Evolutionary conservation across 116 monocot species (phyloP), one percentile per base, ranked within the genome.

Genomic region (Papilionanthe hybrid): DNA sequence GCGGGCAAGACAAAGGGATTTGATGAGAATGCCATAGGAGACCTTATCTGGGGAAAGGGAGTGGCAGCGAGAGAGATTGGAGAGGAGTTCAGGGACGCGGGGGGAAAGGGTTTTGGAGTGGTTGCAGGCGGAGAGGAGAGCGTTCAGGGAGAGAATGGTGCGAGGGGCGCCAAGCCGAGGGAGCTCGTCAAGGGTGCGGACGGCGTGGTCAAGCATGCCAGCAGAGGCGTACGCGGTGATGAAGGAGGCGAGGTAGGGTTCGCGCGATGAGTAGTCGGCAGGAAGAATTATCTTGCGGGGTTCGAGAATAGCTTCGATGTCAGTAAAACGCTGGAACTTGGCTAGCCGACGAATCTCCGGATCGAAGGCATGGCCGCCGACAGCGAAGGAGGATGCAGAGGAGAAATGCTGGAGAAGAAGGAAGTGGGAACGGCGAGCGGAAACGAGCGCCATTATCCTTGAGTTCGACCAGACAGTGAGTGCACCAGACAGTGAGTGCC

Each of bases 21-120:
- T 92, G 82, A 85, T 79, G 25, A 89, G 85, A 48, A 92, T 84
- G 50, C 73, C 75, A 73, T 86, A 88, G 32, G 92, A 87, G 77
- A 81, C 53, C 43, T 79, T 28, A 58, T 89, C 83, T 9, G 86
- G 92, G 19, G 25, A 41, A 72, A 88, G 75, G 37, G 87, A 84
- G 17, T 69, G 74, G 22, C 55, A 29, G 41, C 66, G 18, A 30
- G 77, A 22, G 76, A 89, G 84, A 0, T 79, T 53, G 48, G 48
- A 41, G 84, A 90, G 81, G 43, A 86, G 77, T 19, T 79, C 76
- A 30, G 86, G 82, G 72, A 88, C 84, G 23, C 48, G 55, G 45
- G 65, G 81, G 75, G 72, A 80, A 49, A 78, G 84, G 41, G 9
- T 45, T 25, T 68, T 65, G 56, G 69, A 75, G 77, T 55, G 80